Percentiles rank a stretch among this genome's conserved stretches.
Evolutionary conservation across 108 stramenopile genomes (phyloP).

Genomic region (Stephanodiscus triporus): DNA sequence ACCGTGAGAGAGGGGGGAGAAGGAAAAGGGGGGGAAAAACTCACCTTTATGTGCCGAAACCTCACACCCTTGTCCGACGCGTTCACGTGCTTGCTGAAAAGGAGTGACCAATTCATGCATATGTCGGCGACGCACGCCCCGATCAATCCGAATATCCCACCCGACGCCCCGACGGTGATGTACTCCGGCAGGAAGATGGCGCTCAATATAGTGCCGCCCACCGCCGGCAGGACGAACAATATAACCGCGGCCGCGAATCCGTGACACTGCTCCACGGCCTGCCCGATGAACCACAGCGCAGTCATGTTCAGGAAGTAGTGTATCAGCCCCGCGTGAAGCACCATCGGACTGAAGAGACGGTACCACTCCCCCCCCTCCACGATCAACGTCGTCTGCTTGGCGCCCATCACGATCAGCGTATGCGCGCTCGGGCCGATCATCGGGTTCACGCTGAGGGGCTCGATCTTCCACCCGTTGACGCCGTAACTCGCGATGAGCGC

Average conservation of each 20-base stretch:
- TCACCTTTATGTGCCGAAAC: conserved; percentile 46
- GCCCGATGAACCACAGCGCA: conserved; percentile 88
- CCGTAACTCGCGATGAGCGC: conserved; percentile 67
- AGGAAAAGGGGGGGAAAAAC: background rate
- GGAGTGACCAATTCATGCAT: conserved; percentile 86
- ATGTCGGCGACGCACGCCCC: conserved; percentile 90
- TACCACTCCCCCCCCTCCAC: conserved; percentile 89
- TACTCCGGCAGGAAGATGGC: conserved; percentile 91
- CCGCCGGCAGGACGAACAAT: conserved; percentile 82
- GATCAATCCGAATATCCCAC: conserved; percentile 93
- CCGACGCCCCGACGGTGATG: conserved; percentile 91
- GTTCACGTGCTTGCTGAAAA: conserved; percentile 69
- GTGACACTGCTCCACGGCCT: conserved; percentile 88
- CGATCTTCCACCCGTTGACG: conserved; percentile 83
- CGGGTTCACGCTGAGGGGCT: conserved; percentile 84
- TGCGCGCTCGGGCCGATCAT: conserved; percentile 88
- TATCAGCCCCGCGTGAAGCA: conserved; percentile 94
- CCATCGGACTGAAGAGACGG: conserved; percentile 86
- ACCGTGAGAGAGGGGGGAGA: background rate
- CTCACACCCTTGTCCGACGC: conserved; percentile 50
- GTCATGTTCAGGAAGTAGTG: conserved; percentile 95
- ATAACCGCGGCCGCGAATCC: conserved; percentile 69
- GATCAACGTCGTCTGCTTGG: conserved; percentile 82
- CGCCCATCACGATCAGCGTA: conserved; percentile 84
- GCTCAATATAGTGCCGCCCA: conserved; percentile 88